Evolutionary conservation across 306 rosid genomes (phyloP), one percentile per base, ranked within the genome.

Genomic region (Sechiopsis laciniata): DNA sequence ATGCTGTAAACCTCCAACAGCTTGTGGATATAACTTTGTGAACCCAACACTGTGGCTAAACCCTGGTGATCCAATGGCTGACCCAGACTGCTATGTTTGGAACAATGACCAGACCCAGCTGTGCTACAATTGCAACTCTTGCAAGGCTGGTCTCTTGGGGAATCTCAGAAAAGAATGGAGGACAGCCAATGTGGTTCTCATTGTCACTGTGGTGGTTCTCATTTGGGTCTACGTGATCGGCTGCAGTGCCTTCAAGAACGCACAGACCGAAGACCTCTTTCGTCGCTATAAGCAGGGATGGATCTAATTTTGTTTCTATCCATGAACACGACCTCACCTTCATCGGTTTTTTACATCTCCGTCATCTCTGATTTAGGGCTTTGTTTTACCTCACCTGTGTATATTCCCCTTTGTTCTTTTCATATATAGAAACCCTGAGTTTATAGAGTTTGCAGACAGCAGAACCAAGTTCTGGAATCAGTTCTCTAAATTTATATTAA

Each of bases 1-100:
- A 21, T 94, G 99, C 56, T 94, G 99, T 82, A 91, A 91, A 75
- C 99, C 99, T 62, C 97, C 99, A 6, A 89, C 89, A 6, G 84
- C 71, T 0, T 94, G 99, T 69, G 99, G 89, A 5, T 94, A 80
- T 88, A 86, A 29, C 57, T 94, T 80, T 60, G 91, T 91, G 83
- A 94, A 84, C 81, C 99, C 97, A 16, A 85, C 92, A 64, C 4
- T 80, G 59, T 94, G 99, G 99, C 69, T 84, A 68, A 89, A 86
- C 88, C 97, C 99, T 9, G 84, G 4, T 63, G 85, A 77, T 75
- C 89, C 86, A 2, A 76, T 73, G 87, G 92, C 78, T 3, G 97
- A 90, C 69, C 87, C 81, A 16, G 99, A 94, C 83, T 91, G 99
- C 84, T 75, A 64, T 26, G 13, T 85, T 53, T 94, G 99, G 99